Evolutionary conservation across 2,329 filamentous ascomycete genomes (phyloP).

Genomic region (Fusarium oxysporum): DNA sequence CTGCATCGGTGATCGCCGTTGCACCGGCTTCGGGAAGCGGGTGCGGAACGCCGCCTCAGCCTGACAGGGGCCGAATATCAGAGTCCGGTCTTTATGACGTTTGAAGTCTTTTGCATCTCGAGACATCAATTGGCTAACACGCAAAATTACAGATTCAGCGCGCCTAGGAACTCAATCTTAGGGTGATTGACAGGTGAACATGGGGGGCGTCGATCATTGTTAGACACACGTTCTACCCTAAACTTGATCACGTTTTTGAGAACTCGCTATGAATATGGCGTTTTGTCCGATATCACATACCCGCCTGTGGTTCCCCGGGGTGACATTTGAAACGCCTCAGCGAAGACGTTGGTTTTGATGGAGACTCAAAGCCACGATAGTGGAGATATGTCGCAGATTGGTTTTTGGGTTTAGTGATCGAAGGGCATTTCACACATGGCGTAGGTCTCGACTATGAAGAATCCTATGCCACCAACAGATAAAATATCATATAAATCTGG

Average conservation of each 20-base stretch:
- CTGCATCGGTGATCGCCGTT: constrained; percentile 45
- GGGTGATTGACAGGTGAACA: constrained; percentile 4
- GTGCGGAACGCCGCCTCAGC: constrained; percentile 34
- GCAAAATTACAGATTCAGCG: background rate
- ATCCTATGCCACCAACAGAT: background rate
- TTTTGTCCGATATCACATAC: constrained; percentile 23
- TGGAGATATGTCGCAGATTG: constrained; percentile 9
- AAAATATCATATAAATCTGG: background rate
- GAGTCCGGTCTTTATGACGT: constrained; percentile 10
- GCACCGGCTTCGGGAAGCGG: constrained; percentile 28
- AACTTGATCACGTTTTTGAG: constrained; percentile 11
- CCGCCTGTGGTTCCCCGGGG: background rate
- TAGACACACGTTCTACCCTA: background rate
- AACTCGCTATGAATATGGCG: constrained; percentile 8
- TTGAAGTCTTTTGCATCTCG: constrained; percentile 9
- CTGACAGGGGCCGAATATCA: constrained; percentile 36
- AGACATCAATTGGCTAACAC: constrained; percentile 2
- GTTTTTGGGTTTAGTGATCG: background rate
- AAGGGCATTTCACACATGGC: background rate
- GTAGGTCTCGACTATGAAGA: constrained; percentile 1
- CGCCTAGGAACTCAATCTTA: constrained; percentile 25
- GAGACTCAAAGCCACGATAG: constrained; percentile 21
- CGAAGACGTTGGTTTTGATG: background rate
- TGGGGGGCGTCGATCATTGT: constrained; percentile 1
- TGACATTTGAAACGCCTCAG: background rate